phyloP scores from a whole-genome alignment of 2,329 filamentous ascomycete genomes.

The Onygena corvina region DNA sequence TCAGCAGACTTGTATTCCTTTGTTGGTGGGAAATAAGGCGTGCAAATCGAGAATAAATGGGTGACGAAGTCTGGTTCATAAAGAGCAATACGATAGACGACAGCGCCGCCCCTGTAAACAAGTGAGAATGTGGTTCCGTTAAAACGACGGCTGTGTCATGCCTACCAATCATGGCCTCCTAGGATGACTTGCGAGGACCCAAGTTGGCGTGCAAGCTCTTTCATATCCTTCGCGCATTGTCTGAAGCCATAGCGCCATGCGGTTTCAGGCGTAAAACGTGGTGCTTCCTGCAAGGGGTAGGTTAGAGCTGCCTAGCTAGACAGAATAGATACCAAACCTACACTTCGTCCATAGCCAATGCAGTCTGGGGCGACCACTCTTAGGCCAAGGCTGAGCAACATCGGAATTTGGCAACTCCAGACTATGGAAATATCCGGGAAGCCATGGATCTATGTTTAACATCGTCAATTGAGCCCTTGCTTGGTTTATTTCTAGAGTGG shows the following conservation, averaged over 20 bases:
- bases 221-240: constrained; percentile 61
- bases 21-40: constrained; percentile 53
- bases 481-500: no score
- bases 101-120: constrained; percentile 52
- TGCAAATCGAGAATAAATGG: constrained; percentile 69
- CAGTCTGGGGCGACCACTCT: constrained; percentile 75
- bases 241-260: constrained; percentile 57
- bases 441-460: constrained; percentile 49
- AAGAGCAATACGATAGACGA: constrained; percentile 62
- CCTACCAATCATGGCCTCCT: constrained; percentile 75
- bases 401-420: constrained; percentile 82
- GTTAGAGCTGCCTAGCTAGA: neutral
- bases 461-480: neutral
- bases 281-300: constrained; percentile 26
- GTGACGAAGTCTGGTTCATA: constrained; percentile 62
- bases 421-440: constrained; percentile 73
- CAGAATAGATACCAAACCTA: constrained; percentile 20
- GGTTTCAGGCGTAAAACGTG: constrained; percentile 47
- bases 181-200: constrained; percentile 54
- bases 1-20: constrained; percentile 46
- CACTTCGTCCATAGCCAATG: constrained; percentile 73
- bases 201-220: constrained; percentile 53
- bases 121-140: neutral
- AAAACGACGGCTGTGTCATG: neutral
- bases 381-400: constrained; percentile 58